Evolutionary conservation across 176 grass and related monocot species (phyloP).

Genomic region (Rhynchospora pubera): DNA sequence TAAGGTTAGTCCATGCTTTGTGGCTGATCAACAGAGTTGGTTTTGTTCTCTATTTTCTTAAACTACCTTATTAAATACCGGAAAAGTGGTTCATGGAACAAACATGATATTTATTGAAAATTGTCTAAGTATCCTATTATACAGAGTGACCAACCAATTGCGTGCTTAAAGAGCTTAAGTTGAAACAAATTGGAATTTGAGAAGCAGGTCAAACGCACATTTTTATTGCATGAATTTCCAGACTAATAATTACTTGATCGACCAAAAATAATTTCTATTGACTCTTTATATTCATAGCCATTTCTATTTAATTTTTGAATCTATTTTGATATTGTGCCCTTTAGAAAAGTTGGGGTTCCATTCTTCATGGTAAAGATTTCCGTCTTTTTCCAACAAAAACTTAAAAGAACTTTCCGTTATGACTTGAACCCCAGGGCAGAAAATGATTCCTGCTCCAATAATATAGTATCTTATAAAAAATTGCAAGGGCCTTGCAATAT

Average conservation of each 20-base stretch:
- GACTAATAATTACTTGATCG: background rate
- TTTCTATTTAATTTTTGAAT: background rate
- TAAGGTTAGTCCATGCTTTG: conserved; percentile 24
- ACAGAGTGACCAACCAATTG: background rate
- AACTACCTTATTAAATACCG: background rate
- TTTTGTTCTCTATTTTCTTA: background rate
- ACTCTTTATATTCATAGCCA: background rate
- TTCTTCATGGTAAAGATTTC: background rate
- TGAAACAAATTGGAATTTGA: conserved; percentile 4
- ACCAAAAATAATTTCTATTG: background rate
- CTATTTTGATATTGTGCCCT: background rate
- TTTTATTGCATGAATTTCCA: background rate
- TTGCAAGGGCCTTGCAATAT: background rate
- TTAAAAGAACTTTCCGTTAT: background rate
- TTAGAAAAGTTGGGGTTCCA: background rate
- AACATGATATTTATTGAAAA: background rate
- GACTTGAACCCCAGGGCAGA: background rate
- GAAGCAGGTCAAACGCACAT: background rate
- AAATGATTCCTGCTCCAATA: background rate
- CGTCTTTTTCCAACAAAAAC: background rate
- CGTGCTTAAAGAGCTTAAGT: background rate
- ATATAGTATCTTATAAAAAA: background rate
- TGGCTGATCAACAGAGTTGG: background rate
- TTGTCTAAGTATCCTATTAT: background rate
- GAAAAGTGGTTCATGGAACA: background rate